These are phyloP conservation scores for Striga asiatica DNA, from an alignment of 257 asterid species.

Conservation along the genomic window DNA sequence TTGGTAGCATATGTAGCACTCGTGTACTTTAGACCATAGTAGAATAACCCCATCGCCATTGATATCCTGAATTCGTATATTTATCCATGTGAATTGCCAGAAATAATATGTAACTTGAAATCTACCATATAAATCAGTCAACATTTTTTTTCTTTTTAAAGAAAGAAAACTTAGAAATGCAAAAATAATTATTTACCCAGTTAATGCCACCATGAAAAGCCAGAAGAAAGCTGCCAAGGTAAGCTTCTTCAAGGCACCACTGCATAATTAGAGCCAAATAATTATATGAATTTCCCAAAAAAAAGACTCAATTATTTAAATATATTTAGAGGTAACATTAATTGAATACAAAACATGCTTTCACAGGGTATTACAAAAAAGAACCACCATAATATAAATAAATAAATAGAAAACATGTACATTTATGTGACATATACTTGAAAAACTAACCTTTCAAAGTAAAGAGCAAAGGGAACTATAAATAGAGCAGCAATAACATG, in stretches of 20 bases:
- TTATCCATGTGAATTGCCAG: too few species aligned
- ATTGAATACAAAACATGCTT: too few species aligned
- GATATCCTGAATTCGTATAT: conserved; percentile 27
- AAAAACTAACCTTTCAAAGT: conserved; percentile 39
- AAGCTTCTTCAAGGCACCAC: conserved; percentile 29
- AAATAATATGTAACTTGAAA: too few species aligned
- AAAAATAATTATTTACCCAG: conserved; percentile 38
- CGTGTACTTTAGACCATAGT: conserved; percentile 51
- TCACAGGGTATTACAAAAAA: neutral
- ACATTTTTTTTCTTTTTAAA: neutral
- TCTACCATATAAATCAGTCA: too few species aligned
- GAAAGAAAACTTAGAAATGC: too few species aligned
- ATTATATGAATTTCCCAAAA: too few species aligned
- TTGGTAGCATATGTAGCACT: conserved; percentile 66
- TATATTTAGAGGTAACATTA: too few species aligned
- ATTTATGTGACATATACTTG: too few species aligned
- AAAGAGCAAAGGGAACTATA: conserved; percentile 40
- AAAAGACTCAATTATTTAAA: too few species aligned
- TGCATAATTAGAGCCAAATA: too few species aligned
- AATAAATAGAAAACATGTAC: neutral
- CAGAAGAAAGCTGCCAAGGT: conserved; percentile 26
- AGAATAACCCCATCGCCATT: conserved; percentile 51
- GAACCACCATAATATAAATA: too few species aligned
- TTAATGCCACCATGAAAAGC: conserved; percentile 41
- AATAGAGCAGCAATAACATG: conserved; percentile 34